Evolutionary conservation across 192 early-diverging fungal genomes (phyloP).

Genomic region (Coemansia guatemalensis): DNA sequence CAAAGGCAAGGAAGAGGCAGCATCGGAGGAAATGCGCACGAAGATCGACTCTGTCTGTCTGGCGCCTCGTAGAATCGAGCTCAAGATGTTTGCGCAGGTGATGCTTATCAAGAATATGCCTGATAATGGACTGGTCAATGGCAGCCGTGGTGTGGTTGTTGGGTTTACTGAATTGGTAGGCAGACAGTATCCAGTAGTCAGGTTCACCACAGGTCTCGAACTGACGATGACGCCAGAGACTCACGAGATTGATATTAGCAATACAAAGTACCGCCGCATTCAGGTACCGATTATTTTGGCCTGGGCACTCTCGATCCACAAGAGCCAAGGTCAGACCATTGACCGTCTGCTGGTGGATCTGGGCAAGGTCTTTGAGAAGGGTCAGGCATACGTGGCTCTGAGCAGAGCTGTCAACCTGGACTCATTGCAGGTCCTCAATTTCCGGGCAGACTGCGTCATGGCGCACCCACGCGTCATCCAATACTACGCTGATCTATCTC

Average conservation of each 20-base stretch:
- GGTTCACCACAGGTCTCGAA: conserved; percentile 48
- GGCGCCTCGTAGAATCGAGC: conserved; percentile 57
- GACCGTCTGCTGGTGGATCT: conserved; percentile 75
- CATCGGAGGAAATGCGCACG: conserved; percentile 19
- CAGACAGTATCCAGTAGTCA: conserved; percentile 47
- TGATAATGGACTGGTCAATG: conserved; percentile 69
- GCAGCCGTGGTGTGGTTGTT: conserved; percentile 67
- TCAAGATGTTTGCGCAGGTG: conserved; percentile 81
- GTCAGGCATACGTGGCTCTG: conserved; percentile 84
- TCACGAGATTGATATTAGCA: conserved; percentile 57
- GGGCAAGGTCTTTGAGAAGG: conserved; percentile 75
- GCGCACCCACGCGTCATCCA: conserved; percentile 67
- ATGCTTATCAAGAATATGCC: conserved; percentile 82
- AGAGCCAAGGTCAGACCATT: conserved; percentile 85
- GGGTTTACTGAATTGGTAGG: conserved; percentile 36
- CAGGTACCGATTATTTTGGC: conserved; percentile 78
- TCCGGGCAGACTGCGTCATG: conserved; percentile 65
- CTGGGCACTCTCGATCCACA: conserved; percentile 88
- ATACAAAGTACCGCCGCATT: conserved; percentile 32
- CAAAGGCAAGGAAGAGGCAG: conserved; percentile 1
- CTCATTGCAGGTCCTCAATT: conserved; percentile 69
- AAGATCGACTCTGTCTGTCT: conserved; percentile 41
- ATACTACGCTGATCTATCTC: conserved; percentile 61
- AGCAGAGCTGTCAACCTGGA: conserved; percentile 73
- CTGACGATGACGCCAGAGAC: conserved; percentile 57